Base-by-base conservation (phyloP, 1,139 yeast genomes). In the Kodamaea sp. region DNA sequence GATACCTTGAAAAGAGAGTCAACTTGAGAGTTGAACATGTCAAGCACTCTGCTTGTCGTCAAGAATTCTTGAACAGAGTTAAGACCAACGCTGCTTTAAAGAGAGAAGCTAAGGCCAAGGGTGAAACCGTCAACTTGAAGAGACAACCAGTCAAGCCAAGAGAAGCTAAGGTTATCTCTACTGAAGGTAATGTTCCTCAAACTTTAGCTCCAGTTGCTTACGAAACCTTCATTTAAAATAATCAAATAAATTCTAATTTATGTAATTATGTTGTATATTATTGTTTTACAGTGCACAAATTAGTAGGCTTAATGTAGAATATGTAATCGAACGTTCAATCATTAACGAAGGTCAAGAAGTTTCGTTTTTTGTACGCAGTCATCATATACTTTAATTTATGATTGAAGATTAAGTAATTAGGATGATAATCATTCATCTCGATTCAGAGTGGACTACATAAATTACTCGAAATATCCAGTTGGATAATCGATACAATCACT, bases 21-120 rank as follows among this genome's bases (percentile, higher is more conserved):
- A 89, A 88, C 86, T 79, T 92, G 75, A 92, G 97, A 79, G 82
- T 92, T 66, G 98, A 92, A 81, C 98, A 92, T 80, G 80, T 92
- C 67, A 90, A 89, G 81, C 98, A 92, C 89, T 92, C 98, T 67
- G 92, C 92, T 79, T 92, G 98, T 82, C 92, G 98, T 80, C 88
- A 87, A 75, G 97, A 92, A 77, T 92, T 92, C 78, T 81, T 92
- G 75, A 84, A 86, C 84, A 89, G 98, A 81, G 98, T 92, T 67
- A 90, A 89, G 82, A 68, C 84, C 66, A 92, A 92, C 77, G 96
- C 96, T 70, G 92, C 88, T 62, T 81, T 79, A 78, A 86, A 84
- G 80, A 75, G 73, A 63, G 97, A 85, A 73, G 98, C 98, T 60
- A 90, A 89, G 82, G 92, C 85, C 56, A 77, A 83, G 69, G 98